phyloP scores from a whole-genome alignment of 306 rosid genomes.

The Hippophae tibetana region DNA sequence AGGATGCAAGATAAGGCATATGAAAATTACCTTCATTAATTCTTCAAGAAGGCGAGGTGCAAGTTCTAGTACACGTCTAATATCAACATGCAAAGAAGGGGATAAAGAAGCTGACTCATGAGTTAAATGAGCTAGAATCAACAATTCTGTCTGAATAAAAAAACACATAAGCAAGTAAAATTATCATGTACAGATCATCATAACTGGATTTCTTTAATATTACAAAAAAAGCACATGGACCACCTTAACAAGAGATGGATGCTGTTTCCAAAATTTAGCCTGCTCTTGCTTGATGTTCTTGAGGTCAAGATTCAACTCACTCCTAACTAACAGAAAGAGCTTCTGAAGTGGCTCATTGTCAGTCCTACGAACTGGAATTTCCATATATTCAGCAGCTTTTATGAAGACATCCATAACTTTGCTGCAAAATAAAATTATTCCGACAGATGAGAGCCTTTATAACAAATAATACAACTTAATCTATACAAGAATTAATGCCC shows the following conservation, averaged over 20 bases:
- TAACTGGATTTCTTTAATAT: not conserved
- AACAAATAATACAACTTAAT: too few relatives aligned
- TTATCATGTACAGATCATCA: conserved; percentile 10
- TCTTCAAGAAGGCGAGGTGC: conserved; percentile 98
- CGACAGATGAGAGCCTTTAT: conserved; percentile 1
- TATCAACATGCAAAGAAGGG: conserved; percentile 72
- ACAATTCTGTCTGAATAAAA: conserved; percentile 71
- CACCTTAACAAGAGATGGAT: conserved; percentile 95
- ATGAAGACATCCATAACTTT: conserved; percentile 98
- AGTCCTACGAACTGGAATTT: conserved; percentile 94
- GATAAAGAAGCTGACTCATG: conserved; percentile 62
- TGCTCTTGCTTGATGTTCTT: conserved; percentile 99
- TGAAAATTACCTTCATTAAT: conserved; percentile 72
- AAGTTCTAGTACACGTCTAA: conserved; percentile 73
- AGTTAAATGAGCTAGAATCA: conserved; percentile 93
- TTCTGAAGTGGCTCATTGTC: conserved; percentile 91
- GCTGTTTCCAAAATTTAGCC: conserved; percentile 98
- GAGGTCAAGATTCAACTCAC: conserved; percentile 96
- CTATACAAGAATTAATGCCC: too few relatives aligned
- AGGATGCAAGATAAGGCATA: conserved; percentile 19
- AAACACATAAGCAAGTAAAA: conserved; percentile 19
- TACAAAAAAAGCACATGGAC: conserved; percentile 1
- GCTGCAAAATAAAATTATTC: conserved; percentile 37
- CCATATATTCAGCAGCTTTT: conserved; percentile 91
- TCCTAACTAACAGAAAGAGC: conserved; percentile 87